Evolutionary conservation across 331 rosid genomes (phyloP), one percentile per base, ranked within the genome.

Genomic region (Saraca asoca): DNA sequence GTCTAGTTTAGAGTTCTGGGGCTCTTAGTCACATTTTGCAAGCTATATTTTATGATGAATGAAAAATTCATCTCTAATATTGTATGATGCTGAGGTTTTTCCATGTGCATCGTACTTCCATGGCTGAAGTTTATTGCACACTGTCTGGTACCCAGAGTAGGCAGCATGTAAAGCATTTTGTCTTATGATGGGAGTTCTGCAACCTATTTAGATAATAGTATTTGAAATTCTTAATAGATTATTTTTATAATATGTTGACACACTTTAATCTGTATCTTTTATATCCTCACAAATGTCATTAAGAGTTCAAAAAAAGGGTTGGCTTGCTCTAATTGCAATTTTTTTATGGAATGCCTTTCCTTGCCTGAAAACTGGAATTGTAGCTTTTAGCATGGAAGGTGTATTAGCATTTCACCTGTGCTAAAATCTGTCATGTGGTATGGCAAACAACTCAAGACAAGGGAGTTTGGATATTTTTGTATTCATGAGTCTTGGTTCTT

Each of bases 401-500:
- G 31, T 24, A 24, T 24, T 24, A 3, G 31, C 31, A 24, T 24
- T 24, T 1, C 3, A 24, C 31, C 31, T 24, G 31, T 24, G 31
- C 24, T 29, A 29, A 31, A 12, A 31, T 7, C 13, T 51, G 42
- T 69, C n/a, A 43, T 35, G 12, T n/a, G n/a, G n/a, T 55, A 49
- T 14, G 12, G 64, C 18, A 29, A n/a, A 37, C 7, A 71, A 51
- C 62, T 7, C 42, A 51, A 74, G 55, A 51, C 14, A 24, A 33
- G 51, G 51, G 49, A 48, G 38, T 51, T 38, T 10, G 51, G 51
- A 68, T 52, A 35, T 16, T 44, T 1, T 13, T 53, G 19, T 62
- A 46, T 39, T 64, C 38, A 60, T 60, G 0, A 46, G 29, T 20
- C 42, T 70, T 74, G 62, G 55, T 60, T 74, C 51, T 55, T 68